phyloP scores from a whole-genome alignment of 768 basidiomycete genomes.

The Aureoboletus auriporus region DNA sequence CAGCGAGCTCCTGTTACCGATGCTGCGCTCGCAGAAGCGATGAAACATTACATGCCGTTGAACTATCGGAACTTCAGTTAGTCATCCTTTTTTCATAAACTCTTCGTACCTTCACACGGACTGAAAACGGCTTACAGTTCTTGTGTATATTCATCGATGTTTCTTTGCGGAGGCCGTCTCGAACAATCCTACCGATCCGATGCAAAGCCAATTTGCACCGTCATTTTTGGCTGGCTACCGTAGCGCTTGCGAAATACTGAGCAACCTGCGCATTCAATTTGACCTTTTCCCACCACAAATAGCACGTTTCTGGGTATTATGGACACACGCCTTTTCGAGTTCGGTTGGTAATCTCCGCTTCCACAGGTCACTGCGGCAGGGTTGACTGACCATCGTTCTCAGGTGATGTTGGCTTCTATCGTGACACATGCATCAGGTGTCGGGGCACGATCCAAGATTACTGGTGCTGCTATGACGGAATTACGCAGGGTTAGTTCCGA shows the following conservation, averaged over 20 bases:
- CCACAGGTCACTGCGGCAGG: background rate
- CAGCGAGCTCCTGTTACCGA: conserved; percentile 46
- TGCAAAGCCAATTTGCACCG: conserved; percentile 62
- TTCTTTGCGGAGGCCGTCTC: conserved; percentile 73
- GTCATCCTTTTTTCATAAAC: conserved; percentile 17
- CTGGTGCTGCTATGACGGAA: conserved; percentile 65
- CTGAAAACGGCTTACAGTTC: conserved; percentile 35
- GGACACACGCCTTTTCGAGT: conserved; percentile 70
- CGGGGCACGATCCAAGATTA: conserved; percentile 55
- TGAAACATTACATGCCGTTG: conserved; percentile 72
- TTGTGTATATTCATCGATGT: conserved; percentile 70
- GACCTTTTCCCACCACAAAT: conserved; percentile 52
- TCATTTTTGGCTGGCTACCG: conserved; percentile 67
- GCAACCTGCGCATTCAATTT: conserved; percentile 46
- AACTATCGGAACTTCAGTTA: conserved; percentile 70
- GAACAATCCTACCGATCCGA: conserved; percentile 61
- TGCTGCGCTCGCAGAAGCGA: conserved; percentile 53
- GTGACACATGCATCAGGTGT: conserved; percentile 56
- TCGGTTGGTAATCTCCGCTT: conserved; percentile 38
- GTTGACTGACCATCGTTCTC: conserved; percentile 1
- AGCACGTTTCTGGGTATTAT: conserved; percentile 65
- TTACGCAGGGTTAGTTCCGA: conserved; percentile 35
- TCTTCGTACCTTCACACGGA: background rate
- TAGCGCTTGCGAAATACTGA: conserved; percentile 57
- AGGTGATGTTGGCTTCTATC: conserved; percentile 79